Base-by-base conservation (phyloP, 768 basidiomycete genomes). In the Leccinum fibrillosum region DNA sequence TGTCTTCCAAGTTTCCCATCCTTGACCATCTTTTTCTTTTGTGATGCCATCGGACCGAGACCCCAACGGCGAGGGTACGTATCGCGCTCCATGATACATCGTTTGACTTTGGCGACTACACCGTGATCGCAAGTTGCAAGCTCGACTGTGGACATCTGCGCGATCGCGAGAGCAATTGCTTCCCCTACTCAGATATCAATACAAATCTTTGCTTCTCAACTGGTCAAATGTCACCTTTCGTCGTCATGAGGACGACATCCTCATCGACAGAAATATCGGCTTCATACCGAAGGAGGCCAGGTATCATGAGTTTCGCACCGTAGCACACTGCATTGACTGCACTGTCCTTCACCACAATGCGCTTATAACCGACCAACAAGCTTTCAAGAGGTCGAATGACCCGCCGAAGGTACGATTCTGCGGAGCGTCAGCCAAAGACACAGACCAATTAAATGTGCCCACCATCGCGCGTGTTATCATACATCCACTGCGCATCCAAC, bases 281-380 rank as follows among this genome's bases (percentile, higher is more conserved):
- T 73, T 98, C 94, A 72, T 98, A 99, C 66, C 97, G 91, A 55
- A 99, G 81, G 47, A 99, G 82, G 72, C 97, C 97, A 63, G 97
- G 97, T 66, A 99, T 94, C 97, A 99, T 99, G 69, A 99, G 88
- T 75, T 98, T 98, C 57, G 97, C 97, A 62, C 97, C 97, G 74
- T 99, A 98, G 78, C 96, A 98, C 59, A 99, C 92, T 52, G 97
- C 97, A 69, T 98, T 99, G 69, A 99, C 96, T 19, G 97, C 94
- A 66, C 92, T 95, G 75, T 99, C 97, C 76, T 98, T 98, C 63
- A 99, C 95, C 37, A 99, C 97, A 61, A 99, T 93, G 58, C 97
- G 90, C 77, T 98, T 99, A 80, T 98, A 98, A 54, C 94, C 93
- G 59, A 93, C 84, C 68, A 99, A 82, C 55, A 99, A 81, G 56